A percentile compares a stretch with the other conserved stretches of the same genome.
phyloP scores from a whole-genome alignment of 2,329 filamentous ascomycete species.

The Alternaria incomplexa region DNA sequence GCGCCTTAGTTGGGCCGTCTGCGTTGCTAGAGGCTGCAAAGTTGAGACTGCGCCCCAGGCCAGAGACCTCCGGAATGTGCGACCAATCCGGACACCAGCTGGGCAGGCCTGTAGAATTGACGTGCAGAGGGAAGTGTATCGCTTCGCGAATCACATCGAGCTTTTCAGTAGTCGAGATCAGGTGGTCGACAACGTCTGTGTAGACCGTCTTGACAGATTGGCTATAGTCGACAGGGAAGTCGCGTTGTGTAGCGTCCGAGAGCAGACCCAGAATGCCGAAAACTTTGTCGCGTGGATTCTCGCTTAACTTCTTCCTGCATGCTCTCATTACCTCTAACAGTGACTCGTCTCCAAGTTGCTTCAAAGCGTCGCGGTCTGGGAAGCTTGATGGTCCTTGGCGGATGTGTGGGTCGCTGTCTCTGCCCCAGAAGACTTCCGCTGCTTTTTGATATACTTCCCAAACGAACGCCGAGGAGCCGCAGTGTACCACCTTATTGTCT shows the following conservation, averaged over 20 bases:
- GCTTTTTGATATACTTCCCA: neutral
- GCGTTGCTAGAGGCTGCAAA: neutral
- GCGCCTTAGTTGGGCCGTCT: neutral
- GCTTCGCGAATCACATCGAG: neutral
- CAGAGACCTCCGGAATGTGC: neutral
- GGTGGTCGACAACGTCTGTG: neutral
- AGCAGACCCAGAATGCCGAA: neutral
- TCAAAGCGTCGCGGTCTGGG: neutral
- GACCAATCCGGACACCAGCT: neutral
- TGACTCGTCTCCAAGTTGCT: neutral
- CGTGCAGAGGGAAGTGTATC: neutral
- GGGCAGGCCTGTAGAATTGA: neutral
- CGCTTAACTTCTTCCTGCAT: neutral
- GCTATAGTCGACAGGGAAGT: neutral
- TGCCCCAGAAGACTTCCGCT: neutral
- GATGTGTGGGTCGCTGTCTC: neutral
- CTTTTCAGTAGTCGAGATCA: neutral
- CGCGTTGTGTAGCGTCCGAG: neutral
- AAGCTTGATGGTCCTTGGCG: neutral
- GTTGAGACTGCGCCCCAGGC: neutral
- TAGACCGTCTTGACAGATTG: neutral
- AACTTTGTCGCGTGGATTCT: neutral
- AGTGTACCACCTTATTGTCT: neutral
- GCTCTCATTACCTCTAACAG: neutral
- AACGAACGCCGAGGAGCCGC: neutral